Base-by-base conservation (phyloP, 1,284 basidiomycete genomes). In the Melampsora larici-populina region DNA sequence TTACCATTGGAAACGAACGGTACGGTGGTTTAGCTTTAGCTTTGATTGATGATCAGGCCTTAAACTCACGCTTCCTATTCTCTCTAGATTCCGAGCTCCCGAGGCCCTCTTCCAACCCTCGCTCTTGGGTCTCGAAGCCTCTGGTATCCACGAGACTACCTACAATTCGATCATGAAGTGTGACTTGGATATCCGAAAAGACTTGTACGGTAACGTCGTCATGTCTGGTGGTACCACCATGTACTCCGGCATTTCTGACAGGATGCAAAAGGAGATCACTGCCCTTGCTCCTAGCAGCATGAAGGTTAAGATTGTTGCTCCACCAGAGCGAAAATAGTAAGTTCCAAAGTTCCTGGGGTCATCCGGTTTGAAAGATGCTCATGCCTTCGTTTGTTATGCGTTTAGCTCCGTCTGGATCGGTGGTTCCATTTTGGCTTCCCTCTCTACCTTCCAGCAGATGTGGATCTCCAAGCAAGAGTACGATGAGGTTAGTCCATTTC, bases 251-350 rank as follows among this genome's bases (percentile, higher is more conserved):
- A 94, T 97, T 82, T 84, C 93, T 82, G 94, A 97, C 87, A 92
- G 95, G 84, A 96, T 97, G 93, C 93, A 95, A 88, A 96, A 95
- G 88, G 95, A 97, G 87, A 89, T 98, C 84, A 92, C 92, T 66
- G 87, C 91, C 40, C 88, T 97, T 79, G 88, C 92, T 76, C 94
- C 95, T 40, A 84, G 84, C 79, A 87, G 86, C 79, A 88, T 97
- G 92, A 97, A 94, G 90, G 91, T 82, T 70, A 95, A 93, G 90
- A 93, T 94, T 78, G 90, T 93, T 79, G 92, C 92, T 81, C 92
- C 93, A 75, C 93, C 93, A 63, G 93, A 95, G 87, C 88, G 93
- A 83, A 94, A 93, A 83, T 82, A 83, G 82, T 84, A 78, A 67
- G 71, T 76, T 29, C 29, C 13, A 17, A 17, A 58, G 63, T 58